These are phyloP conservation scores for Crithidia acanthocephali DNA, from an alignment of 208 protist species.

Conservation along the genomic window DNA sequence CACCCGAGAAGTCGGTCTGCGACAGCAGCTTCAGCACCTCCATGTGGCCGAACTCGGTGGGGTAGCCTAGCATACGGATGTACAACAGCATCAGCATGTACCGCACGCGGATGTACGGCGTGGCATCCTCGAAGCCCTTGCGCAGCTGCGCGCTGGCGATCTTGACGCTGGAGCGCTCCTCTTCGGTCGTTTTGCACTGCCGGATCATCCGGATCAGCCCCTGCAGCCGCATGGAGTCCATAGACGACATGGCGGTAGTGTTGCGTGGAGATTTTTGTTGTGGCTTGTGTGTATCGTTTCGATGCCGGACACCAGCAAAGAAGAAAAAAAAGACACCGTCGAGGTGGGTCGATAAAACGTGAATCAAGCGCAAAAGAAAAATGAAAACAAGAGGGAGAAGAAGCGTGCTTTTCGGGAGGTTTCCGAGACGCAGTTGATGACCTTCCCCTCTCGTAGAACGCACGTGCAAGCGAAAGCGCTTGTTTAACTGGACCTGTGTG, in stretches of 20 bases:
- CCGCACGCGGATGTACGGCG: constrained; percentile 93
- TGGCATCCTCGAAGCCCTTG: constrained; percentile 93
- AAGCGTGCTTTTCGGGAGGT: no score
- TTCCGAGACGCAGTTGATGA: no score
- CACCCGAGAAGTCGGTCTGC: constrained; percentile 96
- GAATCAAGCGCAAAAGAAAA: neutral
- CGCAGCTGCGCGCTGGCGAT: constrained; percentile 96
- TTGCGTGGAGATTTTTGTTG: no score
- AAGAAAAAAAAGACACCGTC: no score
- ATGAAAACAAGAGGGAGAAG: no score
- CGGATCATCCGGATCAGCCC: constrained; percentile 98
- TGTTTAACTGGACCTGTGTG: no score
- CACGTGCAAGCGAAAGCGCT: no score
- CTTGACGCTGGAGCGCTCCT: constrained; percentile 97
- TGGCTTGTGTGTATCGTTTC: no score
- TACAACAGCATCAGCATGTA: constrained; percentile 99
- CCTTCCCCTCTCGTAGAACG: no score
- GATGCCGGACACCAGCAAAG: no score
- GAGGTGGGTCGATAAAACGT: neutral
- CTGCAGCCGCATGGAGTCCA: constrained; percentile 86
- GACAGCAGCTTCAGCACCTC: constrained; percentile 98
- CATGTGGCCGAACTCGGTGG: constrained; percentile 99
- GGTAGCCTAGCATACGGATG: constrained; percentile 99
- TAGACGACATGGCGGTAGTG: constrained; percentile 52
- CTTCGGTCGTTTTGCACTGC: constrained; percentile 95